Conservation (phyloP, 2,329 filamentous ascomycete species). For the Aspergillus melleus region DNA sequence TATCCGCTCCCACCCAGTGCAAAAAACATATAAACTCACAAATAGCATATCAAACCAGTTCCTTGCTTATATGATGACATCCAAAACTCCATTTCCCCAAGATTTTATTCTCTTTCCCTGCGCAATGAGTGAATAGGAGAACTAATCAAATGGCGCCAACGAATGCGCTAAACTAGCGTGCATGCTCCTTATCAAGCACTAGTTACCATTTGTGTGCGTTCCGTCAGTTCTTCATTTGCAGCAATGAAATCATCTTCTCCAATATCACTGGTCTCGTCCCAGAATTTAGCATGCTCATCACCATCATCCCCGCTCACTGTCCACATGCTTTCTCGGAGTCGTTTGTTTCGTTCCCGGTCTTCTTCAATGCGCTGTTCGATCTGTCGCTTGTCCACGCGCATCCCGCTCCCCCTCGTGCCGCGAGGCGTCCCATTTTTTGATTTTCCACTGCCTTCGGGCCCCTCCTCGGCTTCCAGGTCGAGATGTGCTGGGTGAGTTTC, state of each 20-base stretch:
- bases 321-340: constrained; percentile 90
- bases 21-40: constrained; percentile 3
- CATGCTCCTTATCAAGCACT: constrained; percentile 14
- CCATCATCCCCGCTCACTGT: constrained; percentile 67
- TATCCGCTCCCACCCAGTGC: background rate
- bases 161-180: background rate
- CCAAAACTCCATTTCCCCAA: background rate
- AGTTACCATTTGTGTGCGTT: constrained; percentile 49
- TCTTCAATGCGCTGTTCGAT: constrained; percentile 97
- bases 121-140: no score
- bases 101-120: background rate
- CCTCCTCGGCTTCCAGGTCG: constrained; percentile 39
- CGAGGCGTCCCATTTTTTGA: constrained; percentile 31
- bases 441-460: constrained; percentile 23
- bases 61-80: background rate
- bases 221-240: constrained; percentile 70
- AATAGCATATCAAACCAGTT: constrained; percentile 1
- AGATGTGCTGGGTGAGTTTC: constrained; percentile 65
- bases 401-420: constrained; percentile 37
- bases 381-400: constrained; percentile 75
- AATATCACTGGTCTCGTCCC: constrained; percentile 83
- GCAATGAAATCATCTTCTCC: constrained; percentile 82
- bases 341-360: constrained; percentile 91
- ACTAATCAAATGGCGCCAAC: no score
- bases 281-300: constrained; percentile 76